phyloP scores from a whole-genome alignment of 2,329 filamentous ascomycete species.

The Xylaria sp. region DNA sequence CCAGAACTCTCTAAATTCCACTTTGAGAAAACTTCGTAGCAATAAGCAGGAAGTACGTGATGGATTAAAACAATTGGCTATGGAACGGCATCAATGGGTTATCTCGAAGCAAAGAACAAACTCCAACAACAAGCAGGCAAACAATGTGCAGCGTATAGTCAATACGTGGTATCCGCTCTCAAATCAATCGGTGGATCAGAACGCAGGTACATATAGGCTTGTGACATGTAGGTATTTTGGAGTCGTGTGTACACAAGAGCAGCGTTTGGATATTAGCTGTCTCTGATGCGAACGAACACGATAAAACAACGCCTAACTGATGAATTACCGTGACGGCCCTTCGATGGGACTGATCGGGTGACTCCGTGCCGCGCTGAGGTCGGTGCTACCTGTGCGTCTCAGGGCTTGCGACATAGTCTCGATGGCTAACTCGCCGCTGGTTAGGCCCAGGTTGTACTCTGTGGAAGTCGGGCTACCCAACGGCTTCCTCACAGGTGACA shows the following conservation, averaged over 20 bases:
- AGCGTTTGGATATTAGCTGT: slow-evolving; percentile 3
- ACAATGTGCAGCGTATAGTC: slow-evolving; percentile 29
- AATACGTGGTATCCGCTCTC: slow-evolving; percentile 10
- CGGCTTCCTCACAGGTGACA: slow-evolving; percentile 69
- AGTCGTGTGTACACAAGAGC: slow-evolving; percentile 3
- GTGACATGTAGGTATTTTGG: slow-evolving; percentile 1
- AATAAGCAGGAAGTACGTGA: slow-evolving; percentile 19
- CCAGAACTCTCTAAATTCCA: slow-evolving; percentile 2
- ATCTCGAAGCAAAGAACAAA: slow-evolving; percentile 28
- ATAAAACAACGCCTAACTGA: slow-evolving; percentile 4
- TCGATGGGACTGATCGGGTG: slow-evolving; percentile 68
- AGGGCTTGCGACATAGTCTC: slow-evolving; percentile 95
- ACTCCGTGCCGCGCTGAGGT: slow-evolving; percentile 70
- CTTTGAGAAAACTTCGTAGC: slow-evolving; percentile 7
- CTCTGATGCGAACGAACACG: background rate
- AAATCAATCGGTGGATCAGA: slow-evolving; percentile 8
- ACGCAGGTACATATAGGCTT: slow-evolving; percentile 18
- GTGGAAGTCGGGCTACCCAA: slow-evolving; percentile 71
- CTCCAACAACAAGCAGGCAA: slow-evolving; percentile 10
- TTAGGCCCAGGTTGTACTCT: slow-evolving; percentile 61
- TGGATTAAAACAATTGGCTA: slow-evolving; percentile 22
- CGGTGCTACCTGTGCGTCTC: slow-evolving; percentile 83
- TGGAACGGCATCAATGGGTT: slow-evolving; percentile 47
- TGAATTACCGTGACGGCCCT: slow-evolving; percentile 47
- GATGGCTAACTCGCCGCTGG: slow-evolving; percentile 76